phyloP scores from a whole-genome alignment of 257 asterid genomes.

The Nicotiana knightiana region DNA sequence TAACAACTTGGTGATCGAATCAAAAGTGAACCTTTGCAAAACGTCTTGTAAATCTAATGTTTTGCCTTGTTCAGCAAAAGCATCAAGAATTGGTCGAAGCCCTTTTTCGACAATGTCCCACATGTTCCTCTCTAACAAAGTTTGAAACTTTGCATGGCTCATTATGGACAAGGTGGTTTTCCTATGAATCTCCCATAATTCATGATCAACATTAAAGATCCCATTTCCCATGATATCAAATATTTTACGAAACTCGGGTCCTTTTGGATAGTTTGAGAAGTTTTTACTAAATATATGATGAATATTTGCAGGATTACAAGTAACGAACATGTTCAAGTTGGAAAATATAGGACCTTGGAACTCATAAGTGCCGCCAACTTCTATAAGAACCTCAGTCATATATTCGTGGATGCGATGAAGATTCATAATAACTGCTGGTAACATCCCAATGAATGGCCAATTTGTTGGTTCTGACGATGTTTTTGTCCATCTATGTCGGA shows the following conservation, averaged over 20 bases:
- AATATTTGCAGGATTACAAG: constrained; percentile 1
- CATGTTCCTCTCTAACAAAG: neutral
- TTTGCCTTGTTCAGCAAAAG: neutral
- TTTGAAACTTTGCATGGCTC: neutral
- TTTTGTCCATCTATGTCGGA: neutral
- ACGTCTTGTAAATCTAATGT: constrained; percentile 4
- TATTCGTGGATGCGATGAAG: neutral
- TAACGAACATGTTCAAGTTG: neutral
- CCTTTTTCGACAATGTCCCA: neutral
- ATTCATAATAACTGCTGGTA: neutral
- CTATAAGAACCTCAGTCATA: neutral
- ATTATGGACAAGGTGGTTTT: neutral
- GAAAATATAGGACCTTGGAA: neutral
- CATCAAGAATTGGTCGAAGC: constrained; percentile 1
- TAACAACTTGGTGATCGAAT: no score
- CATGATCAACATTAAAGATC: neutral
- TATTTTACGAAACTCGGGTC: neutral
- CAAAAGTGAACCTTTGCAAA: constrained; percentile 11
- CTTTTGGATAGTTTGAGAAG: constrained; percentile 6
- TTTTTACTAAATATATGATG: neutral
- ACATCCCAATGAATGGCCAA: neutral
- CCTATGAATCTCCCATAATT: constrained; percentile 6
- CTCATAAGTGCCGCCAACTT: neutral
- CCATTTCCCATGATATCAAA: constrained; percentile 8
- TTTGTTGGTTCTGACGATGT: neutral